Base-by-base conservation (phyloP, 176 grass and related monocot genomes). In the Oryza rufipogon region DNA sequence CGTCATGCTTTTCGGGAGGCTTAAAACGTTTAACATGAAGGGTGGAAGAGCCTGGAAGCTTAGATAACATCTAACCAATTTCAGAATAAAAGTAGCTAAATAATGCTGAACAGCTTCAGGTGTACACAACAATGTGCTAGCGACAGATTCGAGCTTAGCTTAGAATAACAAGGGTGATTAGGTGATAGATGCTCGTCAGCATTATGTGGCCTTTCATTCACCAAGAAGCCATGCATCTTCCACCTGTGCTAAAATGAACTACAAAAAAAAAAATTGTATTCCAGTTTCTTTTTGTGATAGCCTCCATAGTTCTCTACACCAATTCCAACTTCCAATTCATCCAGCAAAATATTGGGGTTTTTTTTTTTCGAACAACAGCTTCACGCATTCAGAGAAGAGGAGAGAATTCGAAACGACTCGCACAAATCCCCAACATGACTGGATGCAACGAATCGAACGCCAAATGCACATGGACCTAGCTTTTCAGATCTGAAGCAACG, bases 1-100 rank as follows among this genome's bases (percentile, higher is more conserved):
- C 4, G 86, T 91, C 73, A 97, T 97, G 94, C 19, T 94, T 68
- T 94, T 97, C 16, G 92, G 94, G 48, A 97, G 94, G 86, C 83
- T 94, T 68, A 97, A 97, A 76, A 70, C 68, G 28, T 94, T 79
- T 22, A 92, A 88, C 73, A 79, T 87, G 90, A 69, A 88, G 20
- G 88, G 90, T 41, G 95, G 88, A 64, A 92, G 66, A 87, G 78
- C 84, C 79, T 94, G 95, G 95, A 87, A 84, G 67, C 76, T 97
- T 86, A 80, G 82, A 77, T 92, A 97, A 71, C 54, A 84, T 67
- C 26, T 70, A 69, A 69, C 56, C n/a, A 14, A 48, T 66, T 8
- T 9, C n/a, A 7, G 30, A 82, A 63, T 2, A 34, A 26, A 20
- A 77, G 64, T 42, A 48, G 19, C 7, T 30, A 65, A 42, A 36